Evolutionary conservation across 768 basidiomycete species (phyloP).

Genomic region (Mrakia hoshinonis): DNA sequence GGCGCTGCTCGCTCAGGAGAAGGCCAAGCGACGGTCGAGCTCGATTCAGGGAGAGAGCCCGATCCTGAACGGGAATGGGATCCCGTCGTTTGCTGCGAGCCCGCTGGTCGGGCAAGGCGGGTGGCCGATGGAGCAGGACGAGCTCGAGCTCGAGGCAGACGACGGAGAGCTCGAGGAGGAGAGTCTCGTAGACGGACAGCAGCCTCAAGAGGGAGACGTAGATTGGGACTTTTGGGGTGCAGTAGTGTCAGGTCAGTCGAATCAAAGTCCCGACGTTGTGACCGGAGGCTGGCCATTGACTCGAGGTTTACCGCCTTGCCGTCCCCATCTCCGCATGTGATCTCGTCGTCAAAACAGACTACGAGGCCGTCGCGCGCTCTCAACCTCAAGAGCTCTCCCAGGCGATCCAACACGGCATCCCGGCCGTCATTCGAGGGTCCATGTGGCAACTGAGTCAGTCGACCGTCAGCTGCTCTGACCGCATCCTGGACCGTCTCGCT

Average conservation of each 20-base stretch:
- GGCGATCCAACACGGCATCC: slow-evolving; percentile 89
- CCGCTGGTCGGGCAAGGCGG: not conserved
- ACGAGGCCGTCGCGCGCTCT: slow-evolving; percentile 74
- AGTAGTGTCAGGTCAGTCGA: slow-evolving; percentile 66
- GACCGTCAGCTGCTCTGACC: slow-evolving; percentile 12
- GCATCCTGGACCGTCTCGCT: not conserved
- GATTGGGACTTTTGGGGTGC: slow-evolving; percentile 82
- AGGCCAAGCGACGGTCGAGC: not conserved
- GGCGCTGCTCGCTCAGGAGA: not conserved
- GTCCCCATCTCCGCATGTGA: no score
- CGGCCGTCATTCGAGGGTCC: slow-evolving; percentile 78
- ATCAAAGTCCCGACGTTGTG: not conserved
- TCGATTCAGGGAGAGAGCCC: not conserved
- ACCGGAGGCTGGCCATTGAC: no score
- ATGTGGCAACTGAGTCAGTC: slow-evolving; percentile 89
- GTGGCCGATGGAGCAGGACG: not conserved
- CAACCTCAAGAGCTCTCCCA: slow-evolving; percentile 67
- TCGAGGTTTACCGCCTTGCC: no score
- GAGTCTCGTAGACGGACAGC: not conserved
- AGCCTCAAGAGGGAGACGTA: slow-evolving; percentile 11
- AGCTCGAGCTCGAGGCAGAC: not conserved
- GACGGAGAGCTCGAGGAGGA: slow-evolving; percentile 22
- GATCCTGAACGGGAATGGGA: not conserved
- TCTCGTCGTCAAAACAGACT: slow-evolving; percentile 49
- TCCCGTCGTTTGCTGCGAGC: not conserved